A percentile compares a stretch with the other conserved stretches of the same genome.
phyloP scores from a whole-genome alignment of 345 rosid genomes.

The Salix brachista region DNA sequence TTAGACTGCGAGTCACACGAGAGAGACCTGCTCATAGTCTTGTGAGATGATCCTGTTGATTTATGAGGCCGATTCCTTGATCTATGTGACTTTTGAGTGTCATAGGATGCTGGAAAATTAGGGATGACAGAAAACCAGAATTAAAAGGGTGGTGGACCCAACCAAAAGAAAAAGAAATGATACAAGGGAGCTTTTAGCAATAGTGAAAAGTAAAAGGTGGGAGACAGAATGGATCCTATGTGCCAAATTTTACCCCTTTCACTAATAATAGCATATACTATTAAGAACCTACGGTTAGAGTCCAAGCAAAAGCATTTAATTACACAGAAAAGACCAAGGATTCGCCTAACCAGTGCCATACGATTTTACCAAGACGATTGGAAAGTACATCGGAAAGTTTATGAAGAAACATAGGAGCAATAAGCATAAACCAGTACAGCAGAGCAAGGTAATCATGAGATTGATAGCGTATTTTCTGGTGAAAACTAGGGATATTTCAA shows the following conservation, averaged over 20 bases:
- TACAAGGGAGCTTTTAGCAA: conserved; percentile 37
- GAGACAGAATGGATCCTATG: conserved; percentile 66
- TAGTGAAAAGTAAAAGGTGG: conserved; percentile 55
- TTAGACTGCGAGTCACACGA: conserved; percentile 87
- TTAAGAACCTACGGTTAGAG: conserved; percentile 8
- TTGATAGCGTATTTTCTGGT: background rate
- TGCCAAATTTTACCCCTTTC: conserved; percentile 37
- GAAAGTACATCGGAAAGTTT: background rate
- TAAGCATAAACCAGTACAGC: background rate
- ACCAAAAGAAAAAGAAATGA: conserved; percentile 34
- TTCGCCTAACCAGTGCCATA: background rate
- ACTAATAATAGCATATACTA: background rate
- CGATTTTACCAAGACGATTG: background rate
- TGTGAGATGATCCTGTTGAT: conserved; percentile 69
- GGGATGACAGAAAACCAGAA: conserved; percentile 23
- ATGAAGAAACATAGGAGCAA: background rate
- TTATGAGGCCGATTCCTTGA: conserved; percentile 67
- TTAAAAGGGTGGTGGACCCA: conserved; percentile 38
- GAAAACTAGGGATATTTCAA: background rate
- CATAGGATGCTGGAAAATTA: conserved; percentile 63
- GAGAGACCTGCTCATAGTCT: conserved; percentile 59
- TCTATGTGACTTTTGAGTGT: conserved; percentile 76
- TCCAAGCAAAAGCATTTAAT: conserved; percentile 9
- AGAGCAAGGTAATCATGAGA: background rate
- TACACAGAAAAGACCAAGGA: background rate